A percentile compares a stretch with the other conserved stretches of the same genome.
Conservation (phyloP, 331 rosid species). For the Arachis monticola region DNA sequence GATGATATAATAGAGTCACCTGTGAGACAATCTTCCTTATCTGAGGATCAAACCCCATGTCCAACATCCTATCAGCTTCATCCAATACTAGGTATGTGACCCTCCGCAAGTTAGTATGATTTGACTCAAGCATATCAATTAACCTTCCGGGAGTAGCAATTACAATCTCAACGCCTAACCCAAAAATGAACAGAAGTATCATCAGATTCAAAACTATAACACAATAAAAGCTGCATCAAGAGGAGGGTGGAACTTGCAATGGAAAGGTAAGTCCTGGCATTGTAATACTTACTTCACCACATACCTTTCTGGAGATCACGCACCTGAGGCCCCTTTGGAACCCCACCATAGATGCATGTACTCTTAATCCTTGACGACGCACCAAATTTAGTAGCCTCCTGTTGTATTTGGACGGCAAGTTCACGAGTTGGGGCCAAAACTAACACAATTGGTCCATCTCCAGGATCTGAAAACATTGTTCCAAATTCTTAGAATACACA, state of each 20-base stretch:
- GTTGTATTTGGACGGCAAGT: conserved; percentile 83
- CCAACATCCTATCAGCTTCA: conserved; percentile 44
- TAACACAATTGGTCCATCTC: conserved; percentile 83
- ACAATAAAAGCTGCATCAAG: conserved; percentile 10
- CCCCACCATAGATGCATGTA: conserved; percentile 85
- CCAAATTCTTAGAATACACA: neutral
- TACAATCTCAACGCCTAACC: conserved; percentile 78
- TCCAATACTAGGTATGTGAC: conserved; percentile 43
- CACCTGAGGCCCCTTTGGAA: conserved; percentile 90
- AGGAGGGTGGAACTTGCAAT: neutral
- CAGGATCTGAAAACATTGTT: conserved; percentile 49
- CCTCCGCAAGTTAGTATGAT: conserved; percentile 50
- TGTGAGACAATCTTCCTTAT: conserved; percentile 39
- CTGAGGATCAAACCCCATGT: conserved; percentile 46
- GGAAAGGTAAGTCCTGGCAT: conserved; percentile 7
- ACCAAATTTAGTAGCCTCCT: conserved; percentile 76
- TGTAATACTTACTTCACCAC: conserved; percentile 37
- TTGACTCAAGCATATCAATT: conserved; percentile 86
- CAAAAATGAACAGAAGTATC: conserved; percentile 19
- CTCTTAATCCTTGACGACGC: conserved; percentile 77
- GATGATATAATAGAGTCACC: conserved; percentile 26
- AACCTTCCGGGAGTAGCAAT: conserved; percentile 86
- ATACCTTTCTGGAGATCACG: conserved; percentile 85
- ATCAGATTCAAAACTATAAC: conserved; percentile 26
- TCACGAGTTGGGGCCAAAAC: conserved; percentile 85